Evolutionary conservation across 805 yeast species (phyloP).

Genomic region (Metschnikowia picachoensis): DNA sequence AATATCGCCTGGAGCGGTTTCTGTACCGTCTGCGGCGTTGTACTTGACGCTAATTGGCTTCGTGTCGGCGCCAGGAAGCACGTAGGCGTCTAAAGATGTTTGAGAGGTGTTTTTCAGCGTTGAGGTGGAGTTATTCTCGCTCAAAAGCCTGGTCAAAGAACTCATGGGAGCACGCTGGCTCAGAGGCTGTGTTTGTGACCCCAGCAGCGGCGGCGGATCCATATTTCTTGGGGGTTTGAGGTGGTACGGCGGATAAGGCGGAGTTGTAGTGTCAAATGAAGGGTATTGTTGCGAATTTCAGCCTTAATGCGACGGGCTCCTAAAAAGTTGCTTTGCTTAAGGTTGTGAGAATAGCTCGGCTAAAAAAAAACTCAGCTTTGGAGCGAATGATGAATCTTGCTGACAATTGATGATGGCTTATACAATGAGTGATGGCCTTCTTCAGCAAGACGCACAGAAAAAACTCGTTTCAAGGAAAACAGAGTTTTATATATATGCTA

Average conservation of each 20-base stretch:
- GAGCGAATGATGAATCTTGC: too few relatives aligned
- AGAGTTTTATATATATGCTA: too few relatives aligned
- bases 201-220: slow-evolving; percentile 7
- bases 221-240: slow-evolving; percentile 12
- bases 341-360: too few relatives aligned
- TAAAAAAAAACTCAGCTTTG: too few relatives aligned
- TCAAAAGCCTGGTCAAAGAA: slow-evolving; percentile 36
- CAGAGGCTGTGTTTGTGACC: not conserved
- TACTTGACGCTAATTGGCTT: not conserved
- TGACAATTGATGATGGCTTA: too few relatives aligned
- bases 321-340: too few relatives aligned
- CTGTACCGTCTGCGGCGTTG: not conserved
- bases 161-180: slow-evolving; percentile 26
- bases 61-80: slow-evolving; percentile 1
- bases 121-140: slow-evolving; percentile 25
- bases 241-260: slow-evolving; percentile 19
- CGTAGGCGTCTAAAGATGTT: slow-evolving; percentile 6
- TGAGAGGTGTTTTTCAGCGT: slow-evolving; percentile 5
- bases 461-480: too few relatives aligned
- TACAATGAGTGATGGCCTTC: too few relatives aligned
- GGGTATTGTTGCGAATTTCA: too few relatives aligned
- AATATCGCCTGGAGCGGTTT: not conserved
- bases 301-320: too few relatives aligned
- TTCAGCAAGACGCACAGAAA: too few relatives aligned
- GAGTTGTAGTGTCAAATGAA: slow-evolving; percentile 7